Evolutionary conservation across 2,329 filamentous ascomycete genomes (phyloP), one percentile per base, ranked within the genome.

Genomic region (Microcera coccophila): DNA sequence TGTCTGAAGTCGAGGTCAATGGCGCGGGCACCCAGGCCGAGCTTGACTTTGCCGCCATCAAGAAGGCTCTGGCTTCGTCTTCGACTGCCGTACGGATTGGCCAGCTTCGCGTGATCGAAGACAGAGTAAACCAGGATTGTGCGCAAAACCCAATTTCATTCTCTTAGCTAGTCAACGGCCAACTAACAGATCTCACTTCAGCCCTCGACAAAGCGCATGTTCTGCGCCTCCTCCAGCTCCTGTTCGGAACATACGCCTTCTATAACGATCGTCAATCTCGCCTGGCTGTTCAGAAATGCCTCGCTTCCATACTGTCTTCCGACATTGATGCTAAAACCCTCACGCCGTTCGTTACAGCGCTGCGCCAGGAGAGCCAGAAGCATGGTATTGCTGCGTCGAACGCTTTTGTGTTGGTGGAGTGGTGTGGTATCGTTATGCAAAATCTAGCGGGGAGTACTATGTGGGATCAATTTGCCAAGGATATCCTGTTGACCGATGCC

Each of bases 331-430:
- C 58, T 18, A 75, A 82, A 29, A 66, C 78, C 19, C 68, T 93
- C 37, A 71, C 79, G 29, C 72, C 76, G 2, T 78, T 96, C 44
- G 75, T 89, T 34, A 73, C 76, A 33, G 78, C 78, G 38, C 65
- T 96, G 45, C 79, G 83, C 48, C 70, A 74, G 22, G 91, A 98
- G 66, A 79, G 84, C 12, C 75, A 79, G 49, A 96, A 95, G 64
- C 71, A 77, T 15, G 83, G 81, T 49, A 83, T 97, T 57, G 88
- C 91, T 22, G 71, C 85, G 14, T 80, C 78, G 33, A 94, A 82
- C 65, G 87, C 90, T 4, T 95, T 96, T 62, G 88, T 95, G 37
- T 73, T 98, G 54, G 76, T 93, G 12, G 88, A 95, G 65, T 98
- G 91, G 91, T 89, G 83, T 64, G 86, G 85, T 45, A 65, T 91